Percentiles rank a stretch among this genome's conserved stretches.
phyloP scores from a whole-genome alignment of 2,329 filamentous ascomycete species.

The Sarocladiaceae sp. region DNA sequence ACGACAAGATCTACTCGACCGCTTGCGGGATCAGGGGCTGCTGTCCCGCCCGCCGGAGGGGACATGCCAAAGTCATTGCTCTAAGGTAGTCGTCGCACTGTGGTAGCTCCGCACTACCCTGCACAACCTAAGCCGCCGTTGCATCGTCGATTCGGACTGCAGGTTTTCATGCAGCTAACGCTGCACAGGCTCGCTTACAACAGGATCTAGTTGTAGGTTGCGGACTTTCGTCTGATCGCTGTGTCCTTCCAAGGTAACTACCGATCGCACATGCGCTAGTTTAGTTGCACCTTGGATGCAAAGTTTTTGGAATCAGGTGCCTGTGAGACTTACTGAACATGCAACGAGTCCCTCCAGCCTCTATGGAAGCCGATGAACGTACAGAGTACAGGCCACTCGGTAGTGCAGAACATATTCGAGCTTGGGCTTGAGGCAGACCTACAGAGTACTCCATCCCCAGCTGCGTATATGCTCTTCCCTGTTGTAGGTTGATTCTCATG shows the following conservation, averaged over 20 bases:
- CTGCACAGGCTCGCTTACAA: background rate
- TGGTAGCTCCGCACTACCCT: background rate
- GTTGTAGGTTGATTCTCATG: no score
- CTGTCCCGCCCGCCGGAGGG: background rate
- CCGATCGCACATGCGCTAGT: background rate
- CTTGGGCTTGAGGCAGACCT: no score
- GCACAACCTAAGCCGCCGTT: conserved; percentile 1
- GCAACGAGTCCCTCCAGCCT: no score
- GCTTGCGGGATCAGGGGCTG: background rate
- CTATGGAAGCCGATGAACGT: no score
- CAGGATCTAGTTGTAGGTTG: background rate
- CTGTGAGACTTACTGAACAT: no score
- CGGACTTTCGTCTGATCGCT: background rate
- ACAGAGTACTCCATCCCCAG: no score
- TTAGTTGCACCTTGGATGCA: no score
- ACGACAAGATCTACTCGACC: background rate
- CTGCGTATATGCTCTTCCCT: no score
- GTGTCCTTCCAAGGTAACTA: background rate
- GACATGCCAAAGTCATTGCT: no score
- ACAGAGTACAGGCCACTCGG: no score
- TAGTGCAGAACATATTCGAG: no score
- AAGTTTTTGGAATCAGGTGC: no score
- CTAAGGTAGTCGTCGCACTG: background rate
- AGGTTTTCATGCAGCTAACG: background rate
- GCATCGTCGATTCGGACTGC: background rate